Evolutionary conservation across 495 filamentous ascomycete species (phyloP), one percentile per base, ranked within the genome.

Genomic region (Penicillium nucicola): DNA sequence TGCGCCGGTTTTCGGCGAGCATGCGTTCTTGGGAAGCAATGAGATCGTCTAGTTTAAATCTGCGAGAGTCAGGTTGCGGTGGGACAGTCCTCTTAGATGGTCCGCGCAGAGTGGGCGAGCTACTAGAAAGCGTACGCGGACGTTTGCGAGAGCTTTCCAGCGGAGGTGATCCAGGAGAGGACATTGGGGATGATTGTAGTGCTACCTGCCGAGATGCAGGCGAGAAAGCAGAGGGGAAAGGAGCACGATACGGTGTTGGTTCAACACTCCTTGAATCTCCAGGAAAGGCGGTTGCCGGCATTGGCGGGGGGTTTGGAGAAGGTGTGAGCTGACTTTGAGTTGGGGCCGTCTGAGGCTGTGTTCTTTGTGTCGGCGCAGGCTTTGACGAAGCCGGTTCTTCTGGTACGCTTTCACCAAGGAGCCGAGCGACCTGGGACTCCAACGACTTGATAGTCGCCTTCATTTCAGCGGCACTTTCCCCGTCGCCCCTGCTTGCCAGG

Each of bases 221-320:
- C 3, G 9, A 28, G 36, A 60, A 65, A 13, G 56, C 56, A 3
- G 62, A 65, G 5, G 56, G 59, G 1, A 50, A 53, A n/a, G 62
- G 57, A 18, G 62, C 50, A 44, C 53, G 54, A 20, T 57, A 45
- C 1, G 42, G 42, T 2, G 45, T 14, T 14, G 53, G 34, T 7
- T 30, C 9, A 34, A 39, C n/a, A 48, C 13, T 48, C 34, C 3
- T 12, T 36, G 0, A 14, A 17, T 1, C 19, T 49, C 37, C 28
- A 23, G 35, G 23, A 4, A 20, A 25, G 17, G 14, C 1, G n/a
- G 7, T 4, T 5, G 22, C 17, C 4, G 28, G 17, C 20, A 20
- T 33, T n/a, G n/a, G 23, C 25, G 34, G 13, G 40, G 11, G 13
- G 32, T 2, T 11, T 20, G 12, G 23, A 45, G 20, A 38, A 18